Base-by-base conservation (phyloP, 352 stramenopile species). In the Globisporangium yorkense region DNA sequence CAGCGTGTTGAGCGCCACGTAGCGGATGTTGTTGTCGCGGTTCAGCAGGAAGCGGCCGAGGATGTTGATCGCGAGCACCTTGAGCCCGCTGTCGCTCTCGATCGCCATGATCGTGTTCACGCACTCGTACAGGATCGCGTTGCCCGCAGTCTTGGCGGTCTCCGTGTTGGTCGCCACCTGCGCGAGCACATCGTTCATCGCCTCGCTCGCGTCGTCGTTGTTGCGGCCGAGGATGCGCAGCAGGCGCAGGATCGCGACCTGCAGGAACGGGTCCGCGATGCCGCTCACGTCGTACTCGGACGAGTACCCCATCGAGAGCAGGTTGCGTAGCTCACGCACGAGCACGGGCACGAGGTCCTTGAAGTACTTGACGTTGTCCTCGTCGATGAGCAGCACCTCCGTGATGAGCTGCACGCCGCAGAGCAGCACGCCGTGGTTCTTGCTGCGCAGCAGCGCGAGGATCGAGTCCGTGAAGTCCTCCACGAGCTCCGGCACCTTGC, bases 141-240 rank as follows among this genome's bases (percentile, higher is more conserved):
- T 99, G 37, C 97, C 98, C n/a, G 97, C 94, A 69, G 98, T 99
- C 71, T 99, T 99, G 43, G 94, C 94, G 9, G 96, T 99, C 71
- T 99, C 97, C 12, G 97, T 99, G 78, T 99, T 99, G n/a, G 97
- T 99, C n/a, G 97, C 98, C 39, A 99, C 97, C 80, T 99, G 95
- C 3, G 97, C 96, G 5, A 99, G 84, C 20, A 99, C 92, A 77
- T 99, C 97, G 72, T 99, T 99, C 85, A 94, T 95, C 2, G 83
- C 83, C 51, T 94, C 87, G 29, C 83, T 94, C 0, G 97, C 96
- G 56, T 98, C 92, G 48, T 97, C 91, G 68, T 98, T 97, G 56
- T 88, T 85, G 54, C 96, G 87, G 45, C 97, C 97, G n/a, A 99
- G 63, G 12, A 99, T 67, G 24, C 96, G 82, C 62, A 99, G 71